A percentile compares a stretch with the other conserved stretches of the same genome.
phyloP scores from a whole-genome alignment of 2,329 filamentous ascomycete genomes.

The Cryphonectria japonica region DNA sequence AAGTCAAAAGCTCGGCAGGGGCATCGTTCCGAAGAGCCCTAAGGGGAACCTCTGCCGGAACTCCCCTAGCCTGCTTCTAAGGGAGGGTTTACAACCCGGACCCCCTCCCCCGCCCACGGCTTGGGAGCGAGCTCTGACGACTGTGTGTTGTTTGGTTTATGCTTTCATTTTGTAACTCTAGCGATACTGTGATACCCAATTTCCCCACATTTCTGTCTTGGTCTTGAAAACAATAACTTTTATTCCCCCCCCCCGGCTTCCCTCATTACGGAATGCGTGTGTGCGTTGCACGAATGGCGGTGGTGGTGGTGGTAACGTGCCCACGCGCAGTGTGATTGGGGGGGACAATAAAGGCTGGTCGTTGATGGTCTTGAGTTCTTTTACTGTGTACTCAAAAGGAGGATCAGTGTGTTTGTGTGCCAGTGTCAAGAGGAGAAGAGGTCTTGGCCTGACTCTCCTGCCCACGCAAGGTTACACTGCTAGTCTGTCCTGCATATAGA shows the following conservation, averaged over 20 bases:
- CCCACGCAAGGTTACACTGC: neutral
- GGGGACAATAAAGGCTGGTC: conserved; percentile 15
- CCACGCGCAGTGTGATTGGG: neutral
- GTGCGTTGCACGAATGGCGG: neutral
- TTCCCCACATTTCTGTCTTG: conserved; percentile 8
- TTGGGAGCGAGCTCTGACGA: conserved; percentile 4
- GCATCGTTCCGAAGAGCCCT: neutral
- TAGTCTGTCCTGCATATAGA: conserved; percentile 6
- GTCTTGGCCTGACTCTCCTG: neutral
- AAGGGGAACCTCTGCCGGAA: neutral
- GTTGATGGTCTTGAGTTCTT: conserved; percentile 10
- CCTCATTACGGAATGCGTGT: neutral
- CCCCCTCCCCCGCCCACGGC: too few relatives aligned
- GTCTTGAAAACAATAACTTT: conserved; percentile 30
- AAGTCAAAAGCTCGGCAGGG: neutral
- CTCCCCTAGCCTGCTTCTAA: conserved; percentile 19
- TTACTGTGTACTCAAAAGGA: neutral
- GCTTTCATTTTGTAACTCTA: conserved; percentile 8
- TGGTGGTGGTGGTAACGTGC: neutral
- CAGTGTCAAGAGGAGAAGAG: neutral
- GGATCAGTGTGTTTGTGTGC: neutral
- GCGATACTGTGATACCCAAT: conserved; percentile 26
- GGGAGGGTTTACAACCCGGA: neutral
- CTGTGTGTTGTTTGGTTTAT: neutral
- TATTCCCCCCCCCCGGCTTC: conserved; percentile 7